Percentiles rank a stretch among this genome's conserved stretches.
These are phyloP conservation scores for Taphrina communis DNA, from an alignment of 1,139 yeast genomes.

Conservation along the genomic window DNA sequence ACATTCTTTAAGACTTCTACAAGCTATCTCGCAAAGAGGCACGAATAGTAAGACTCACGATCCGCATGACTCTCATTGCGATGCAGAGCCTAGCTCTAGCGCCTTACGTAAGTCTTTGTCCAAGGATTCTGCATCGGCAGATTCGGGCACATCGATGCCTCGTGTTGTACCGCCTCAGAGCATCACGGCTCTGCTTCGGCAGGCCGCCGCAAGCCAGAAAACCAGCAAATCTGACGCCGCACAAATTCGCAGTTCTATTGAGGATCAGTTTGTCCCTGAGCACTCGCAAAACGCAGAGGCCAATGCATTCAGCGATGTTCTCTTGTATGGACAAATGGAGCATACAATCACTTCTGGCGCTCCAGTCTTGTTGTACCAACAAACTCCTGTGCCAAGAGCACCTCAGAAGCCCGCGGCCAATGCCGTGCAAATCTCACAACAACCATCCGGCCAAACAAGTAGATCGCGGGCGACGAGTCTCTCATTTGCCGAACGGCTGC, in stretches of 20 bases:
- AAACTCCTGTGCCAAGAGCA: background rate
- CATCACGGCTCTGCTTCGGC: background rate
- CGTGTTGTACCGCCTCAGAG: slow-evolving; percentile 2
- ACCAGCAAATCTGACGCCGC: background rate
- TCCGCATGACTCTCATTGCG: background rate
- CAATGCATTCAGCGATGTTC: slow-evolving; percentile 3
- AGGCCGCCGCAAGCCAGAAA: slow-evolving; percentile 9
- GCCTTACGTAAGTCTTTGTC: background rate
- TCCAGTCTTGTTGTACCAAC: slow-evolving; percentile 6
- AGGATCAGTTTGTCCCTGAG: background rate
- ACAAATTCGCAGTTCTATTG: slow-evolving; percentile 2
- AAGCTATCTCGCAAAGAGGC: slow-evolving; percentile 5
- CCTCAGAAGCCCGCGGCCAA: background rate
- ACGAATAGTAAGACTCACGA: background rate
- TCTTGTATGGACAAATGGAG: slow-evolving; percentile 14
- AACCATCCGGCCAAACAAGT: background rate
- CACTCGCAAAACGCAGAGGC: background rate
- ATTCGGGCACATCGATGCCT: background rate
- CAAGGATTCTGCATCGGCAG: background rate
- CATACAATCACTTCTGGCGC: slow-evolving; percentile 15
- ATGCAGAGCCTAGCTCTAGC: background rate
- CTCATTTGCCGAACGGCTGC: background rate
- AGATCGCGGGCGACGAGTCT: background rate
- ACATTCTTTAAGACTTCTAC: slow-evolving; percentile 6
- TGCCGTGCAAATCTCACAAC: background rate